Evolutionary conservation across 106 monocot species (phyloP), one percentile per base, ranked within the genome.

Genomic region (Allium sativum): DNA sequence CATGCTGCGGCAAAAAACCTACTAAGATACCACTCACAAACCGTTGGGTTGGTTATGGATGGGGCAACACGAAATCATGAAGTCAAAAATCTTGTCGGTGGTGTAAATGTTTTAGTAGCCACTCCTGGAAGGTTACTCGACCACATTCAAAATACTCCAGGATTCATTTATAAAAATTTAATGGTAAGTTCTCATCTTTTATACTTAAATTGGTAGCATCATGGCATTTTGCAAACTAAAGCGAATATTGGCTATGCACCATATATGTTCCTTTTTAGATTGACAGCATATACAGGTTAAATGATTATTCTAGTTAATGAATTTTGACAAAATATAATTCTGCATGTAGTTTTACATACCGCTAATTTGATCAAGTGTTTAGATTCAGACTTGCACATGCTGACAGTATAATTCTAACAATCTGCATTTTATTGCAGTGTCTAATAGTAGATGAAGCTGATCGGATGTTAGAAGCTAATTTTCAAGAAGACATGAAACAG

Each of bases 381-480:
- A 31, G 31, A 31, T 31, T 31, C 31, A 31, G 0, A 31, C 31
- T 31, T 31, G 31, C 31, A 31, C 31, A 31, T 31, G 31, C 31
- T 31, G 5, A 5, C 5, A 5, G 31, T 31, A 31, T 31, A 31
- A 31, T 31, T 31, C 31, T 31, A 31, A 31, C 31, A 31, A 31
- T 31, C 31, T 31, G 31, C 31, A 31, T 50, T 50, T 50, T 8
- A 43, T 31, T 81, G 42, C 56, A 94, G 93, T 81, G 85, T 59
- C 80, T 94, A 52, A 70, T 94, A 11, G 89, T 94, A 64, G 93
- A 94, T 79, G 93, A 94, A 83, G 93, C 93, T 72, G 93, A 89
- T 79, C 72, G 93, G 51, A 78, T 94, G 64, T 69, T 94, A 48
- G 93, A 89, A 48, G 71, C 61, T 0, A 94, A 94, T 62, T 94